Conservation (phyloP, 345 rosid genomes). For the Rhodamnia rubescens region DNA sequence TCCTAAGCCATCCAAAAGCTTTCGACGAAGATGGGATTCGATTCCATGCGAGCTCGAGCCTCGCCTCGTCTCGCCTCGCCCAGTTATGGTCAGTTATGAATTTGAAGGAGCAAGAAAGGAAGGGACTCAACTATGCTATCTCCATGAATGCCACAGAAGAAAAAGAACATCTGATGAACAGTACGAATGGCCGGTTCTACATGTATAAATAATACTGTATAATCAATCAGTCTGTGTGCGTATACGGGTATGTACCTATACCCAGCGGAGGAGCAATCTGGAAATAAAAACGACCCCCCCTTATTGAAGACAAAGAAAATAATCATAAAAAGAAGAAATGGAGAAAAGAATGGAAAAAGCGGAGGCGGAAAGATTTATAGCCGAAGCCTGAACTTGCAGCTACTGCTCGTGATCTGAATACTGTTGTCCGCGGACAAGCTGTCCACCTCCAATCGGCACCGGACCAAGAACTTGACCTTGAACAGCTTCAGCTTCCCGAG, state of each 20-base stretch:
- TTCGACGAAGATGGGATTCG: background rate
- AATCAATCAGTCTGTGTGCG: background rate
- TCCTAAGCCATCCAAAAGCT: background rate
- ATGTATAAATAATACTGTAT: background rate
- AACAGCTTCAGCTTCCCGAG: conserved; percentile 63
- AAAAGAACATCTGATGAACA: background rate
- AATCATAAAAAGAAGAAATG: background rate
- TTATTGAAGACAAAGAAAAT: background rate
- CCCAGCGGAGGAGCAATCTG: background rate
- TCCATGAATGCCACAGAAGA: background rate
- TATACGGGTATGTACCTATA: background rate
- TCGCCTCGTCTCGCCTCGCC: too few species aligned
- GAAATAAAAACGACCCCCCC: background rate
- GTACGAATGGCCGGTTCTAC: background rate
- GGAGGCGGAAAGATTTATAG: conserved; percentile 12
- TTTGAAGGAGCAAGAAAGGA: background rate
- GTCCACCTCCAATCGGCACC: conserved; percentile 49
- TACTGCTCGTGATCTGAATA: conserved; percentile 40
- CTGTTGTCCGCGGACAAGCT: conserved; percentile 24
- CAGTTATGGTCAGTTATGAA: background rate
- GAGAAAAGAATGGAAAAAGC: background rate
- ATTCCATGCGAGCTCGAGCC: background rate
- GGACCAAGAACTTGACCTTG: conserved; percentile 46
- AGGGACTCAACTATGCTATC: background rate
- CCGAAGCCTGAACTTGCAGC: conserved; percentile 54